A percentile compares a stretch with the other conserved stretches of the same genome.
phyloP scores from a whole-genome alignment of 2,329 filamentous ascomycete genomes.

The Talaromyces sp. region DNA sequence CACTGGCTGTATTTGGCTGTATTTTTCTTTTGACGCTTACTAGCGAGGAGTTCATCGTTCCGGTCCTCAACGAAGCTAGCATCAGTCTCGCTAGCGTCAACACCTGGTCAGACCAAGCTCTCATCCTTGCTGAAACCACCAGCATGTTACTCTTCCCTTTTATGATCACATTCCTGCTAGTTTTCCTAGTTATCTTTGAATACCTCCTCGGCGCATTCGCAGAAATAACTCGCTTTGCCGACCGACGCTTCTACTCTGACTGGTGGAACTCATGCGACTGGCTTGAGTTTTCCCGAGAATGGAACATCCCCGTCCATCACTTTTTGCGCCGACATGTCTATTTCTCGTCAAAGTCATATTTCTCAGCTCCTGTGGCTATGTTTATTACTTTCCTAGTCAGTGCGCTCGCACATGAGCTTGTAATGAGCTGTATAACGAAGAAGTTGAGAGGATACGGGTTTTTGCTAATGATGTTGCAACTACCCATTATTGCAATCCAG shows the following conservation, averaged over 20 bases:
- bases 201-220: conserved; percentile 93
- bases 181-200: conserved; percentile 98
- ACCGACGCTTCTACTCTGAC: conserved; percentile 85
- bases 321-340: conserved; percentile 96
- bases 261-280: conserved; percentile 63
- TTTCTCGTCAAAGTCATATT: conserved; percentile 70
- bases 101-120: conserved; percentile 61
- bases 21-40: conserved; percentile 91
- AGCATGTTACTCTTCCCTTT: conserved; percentile 92
- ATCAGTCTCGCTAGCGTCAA: conserved; percentile 47
- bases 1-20: conserved; percentile 86
- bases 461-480: conserved; percentile 90
- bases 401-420: conserved; percentile 85
- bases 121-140: conserved; percentile 86
- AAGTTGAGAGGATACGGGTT: conserved; percentile 95
- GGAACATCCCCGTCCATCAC: conserved; percentile 96
- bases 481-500: conserved; percentile 92
- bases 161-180: conserved; percentile 90
- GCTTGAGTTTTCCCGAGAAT: conserved; percentile 94
- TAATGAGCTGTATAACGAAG: conserved; percentile 97
- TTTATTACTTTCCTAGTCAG: conserved; percentile 88
- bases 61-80: conserved; percentile 75
- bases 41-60: conserved; percentile 92
- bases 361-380: conserved; percentile 75
- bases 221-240: conserved; percentile 88